Base-by-base conservation (phyloP, 192 early-diverging fungal genomes). In the Coemansia furcata region DNA sequence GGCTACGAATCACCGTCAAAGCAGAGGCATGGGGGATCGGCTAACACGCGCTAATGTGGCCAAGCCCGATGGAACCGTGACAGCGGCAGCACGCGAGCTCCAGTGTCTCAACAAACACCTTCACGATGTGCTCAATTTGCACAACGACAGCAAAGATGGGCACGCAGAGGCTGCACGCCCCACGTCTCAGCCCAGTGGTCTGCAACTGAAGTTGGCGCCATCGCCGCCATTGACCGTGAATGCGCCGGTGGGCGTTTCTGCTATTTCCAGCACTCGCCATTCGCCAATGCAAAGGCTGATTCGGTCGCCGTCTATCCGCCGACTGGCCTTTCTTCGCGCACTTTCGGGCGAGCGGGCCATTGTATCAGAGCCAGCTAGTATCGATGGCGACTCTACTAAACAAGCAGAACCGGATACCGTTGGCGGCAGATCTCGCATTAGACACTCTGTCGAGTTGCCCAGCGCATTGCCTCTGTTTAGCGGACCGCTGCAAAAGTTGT, bases 41-140 rank as follows among this genome's bases (percentile, higher is more conserved):
- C 36, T 39, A 39, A 19, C 58, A 60, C n/a, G 21, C 21, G 10
- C 11, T 19, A 26, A 4, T 21, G 7, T 60, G 19, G 36, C 54
- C 15, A 57, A 39, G 8, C 36, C 58, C 19, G 35, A 38, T 15
- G 37, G 32, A 7, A 21, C 58, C 7, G 36, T 38, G 3, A 39
- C 58, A 3, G 21, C 5, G 21, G 36, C 58, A n/a, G 58, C 58
- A 23, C 58, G 58, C 26, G 74, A 67, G 60, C 74, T 76, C 15
- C 62, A 65, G 23, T 55, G 61, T 33, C 62, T 76, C 12, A 67
- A 71, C 38, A 43, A 43, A 37, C 74, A 62, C 39, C 44, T 76
- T 60, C 74, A 76, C 21, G 69, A 71, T 44, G 47, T 76, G 52
- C 61, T 76, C 46, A 59, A 50, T n/a, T 50, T 35, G 9, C 74